Conservation (phyloP, 768 basidiomycete genomes). For the Macrolepiota dolichaula region DNA sequence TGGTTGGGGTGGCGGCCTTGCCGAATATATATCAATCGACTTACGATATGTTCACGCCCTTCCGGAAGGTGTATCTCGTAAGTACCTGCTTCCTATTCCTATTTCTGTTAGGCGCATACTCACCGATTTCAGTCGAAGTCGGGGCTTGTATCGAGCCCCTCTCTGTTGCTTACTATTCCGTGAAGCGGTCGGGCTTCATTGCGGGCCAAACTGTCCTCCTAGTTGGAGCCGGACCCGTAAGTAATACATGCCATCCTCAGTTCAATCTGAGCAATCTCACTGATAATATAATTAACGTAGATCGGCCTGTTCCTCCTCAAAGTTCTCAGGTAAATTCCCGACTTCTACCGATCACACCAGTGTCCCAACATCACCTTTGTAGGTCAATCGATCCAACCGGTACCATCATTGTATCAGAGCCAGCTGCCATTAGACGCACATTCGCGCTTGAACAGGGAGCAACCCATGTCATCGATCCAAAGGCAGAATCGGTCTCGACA, state of each 20-base stretch:
- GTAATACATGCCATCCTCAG: conserved; percentile 11
- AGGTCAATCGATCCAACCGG: conserved; percentile 25
- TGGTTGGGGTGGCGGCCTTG: conserved; percentile 41
- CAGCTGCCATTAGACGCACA: conserved; percentile 32
- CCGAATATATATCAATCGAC: conserved; percentile 37
- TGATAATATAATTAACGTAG: conserved; percentile 14
- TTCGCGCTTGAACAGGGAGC: conserved; percentile 36
- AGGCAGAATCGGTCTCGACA: conserved; percentile 22
- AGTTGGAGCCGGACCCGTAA: conserved; percentile 43
- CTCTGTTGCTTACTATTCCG: conserved; percentile 42
- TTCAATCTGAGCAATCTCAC: background rate
- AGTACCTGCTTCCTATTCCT: background rate
- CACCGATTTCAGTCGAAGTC: conserved; percentile 33
- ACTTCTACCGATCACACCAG: background rate
- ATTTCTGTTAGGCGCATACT: background rate
- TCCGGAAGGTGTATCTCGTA: conserved; percentile 34
- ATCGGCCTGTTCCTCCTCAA: conserved; percentile 38
- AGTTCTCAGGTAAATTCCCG: conserved; percentile 26
- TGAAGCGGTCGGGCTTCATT: conserved; percentile 36
- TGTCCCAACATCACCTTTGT: background rate
- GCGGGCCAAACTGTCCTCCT: conserved; percentile 37
- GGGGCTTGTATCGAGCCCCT: conserved; percentile 47
- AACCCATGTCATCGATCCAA: conserved; percentile 34
- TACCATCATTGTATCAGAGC: conserved; percentile 37
- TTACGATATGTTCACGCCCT: conserved; percentile 33